Base-by-base conservation (phyloP, 202 grass and related monocot species). In the Carex sylvatica region DNA sequence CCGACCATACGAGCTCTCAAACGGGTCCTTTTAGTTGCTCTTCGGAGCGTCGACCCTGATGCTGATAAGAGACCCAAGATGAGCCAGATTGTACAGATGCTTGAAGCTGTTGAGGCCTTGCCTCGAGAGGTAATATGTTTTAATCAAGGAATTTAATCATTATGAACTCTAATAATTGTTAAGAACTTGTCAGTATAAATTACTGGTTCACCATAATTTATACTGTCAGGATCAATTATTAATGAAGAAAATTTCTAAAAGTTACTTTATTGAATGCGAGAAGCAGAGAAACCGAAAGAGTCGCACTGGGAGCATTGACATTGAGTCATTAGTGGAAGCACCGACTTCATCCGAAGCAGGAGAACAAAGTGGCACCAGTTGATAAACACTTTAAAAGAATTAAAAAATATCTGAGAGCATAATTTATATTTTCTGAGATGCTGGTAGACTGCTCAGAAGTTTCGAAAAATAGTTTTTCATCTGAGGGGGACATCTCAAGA, bases 71-170 rank as follows among this genome's bases (percentile, higher is more conserved):
- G 95, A 87, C 95, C 95, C 64, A 97, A 91, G 84, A 97, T 97
- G 95, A 94, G 95, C 60, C 95, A 94, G 61, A 90, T 94, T 20
- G 95, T 97, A 51, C 95, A 94, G 87, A 97, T 97, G 95, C 88
- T 97, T 69, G 95, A 97, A 82, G 82, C 85, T 3, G 90, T 94
- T 70, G 88, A 91, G 67, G 91, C 85, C 83, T 89, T 92, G 84
- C 86, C 90, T 60, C 85, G 80, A 74, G 85, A 94, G 88, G 95
- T 97, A 89, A 9, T 11, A 33, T 79, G 20, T 9, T 78, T 35
- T 1, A 60, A 59, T 60, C 46, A 75, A 31, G 12, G 20, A 77
- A 35, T 9, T 56, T 58, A 3, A 36, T 75, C 24, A 19, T 20
- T 56, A 60, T 60, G 53, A 78, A 38, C 0, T 60, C 26, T 56